Conservation (phyloP, 106 monocot species). For the Allium sativum region DNA sequence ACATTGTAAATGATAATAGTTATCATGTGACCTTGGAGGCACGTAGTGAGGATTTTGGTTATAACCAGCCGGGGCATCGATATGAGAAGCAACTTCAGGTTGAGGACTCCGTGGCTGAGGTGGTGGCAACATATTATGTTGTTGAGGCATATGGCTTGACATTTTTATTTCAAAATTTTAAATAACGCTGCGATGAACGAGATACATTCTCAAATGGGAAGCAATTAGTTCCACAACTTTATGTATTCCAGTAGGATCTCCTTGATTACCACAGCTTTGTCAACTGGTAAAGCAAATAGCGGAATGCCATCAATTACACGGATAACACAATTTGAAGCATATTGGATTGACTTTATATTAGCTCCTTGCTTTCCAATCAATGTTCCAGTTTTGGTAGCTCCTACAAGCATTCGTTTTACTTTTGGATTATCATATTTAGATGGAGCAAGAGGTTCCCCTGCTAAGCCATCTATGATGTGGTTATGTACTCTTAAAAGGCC, state of each 20-base stretch:
- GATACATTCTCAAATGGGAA: constrained; percentile 55
- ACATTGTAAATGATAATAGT: constrained; percentile 61
- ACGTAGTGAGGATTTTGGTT: constrained; percentile 53
- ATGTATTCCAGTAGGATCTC: constrained; percentile 42
- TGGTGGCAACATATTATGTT: constrained; percentile 47
- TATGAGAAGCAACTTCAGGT: constrained; percentile 33
- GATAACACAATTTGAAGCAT: constrained; percentile 49
- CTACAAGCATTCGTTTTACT: constrained; percentile 56
- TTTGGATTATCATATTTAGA: constrained; percentile 19
- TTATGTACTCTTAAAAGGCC: constrained; percentile 83
- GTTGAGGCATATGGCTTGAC: constrained; percentile 14
- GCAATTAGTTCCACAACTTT: constrained; percentile 51
- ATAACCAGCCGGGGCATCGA: constrained; percentile 39
- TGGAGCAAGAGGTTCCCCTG: constrained; percentile 34
- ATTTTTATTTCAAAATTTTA: constrained; percentile 37
- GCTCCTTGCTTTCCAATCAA: constrained; percentile 92
- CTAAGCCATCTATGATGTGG: constrained; percentile 59
- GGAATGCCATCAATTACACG: constrained; percentile 72
- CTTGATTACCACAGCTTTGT: constrained; percentile 70
- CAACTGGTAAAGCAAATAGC: constrained; percentile 55
- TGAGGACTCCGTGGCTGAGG: constrained; percentile 70
- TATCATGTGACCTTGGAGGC: constrained; percentile 54
- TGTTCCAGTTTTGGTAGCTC: constrained; percentile 72
- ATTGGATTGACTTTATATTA: constrained; percentile 88
- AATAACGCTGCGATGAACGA: constrained; percentile 58